A percentile compares a stretch with the other conserved stretches of the same genome.
Evolutionary conservation across 2,329 filamentous ascomycete genomes (phyloP).

Genomic region (Penicillium sp.): DNA sequence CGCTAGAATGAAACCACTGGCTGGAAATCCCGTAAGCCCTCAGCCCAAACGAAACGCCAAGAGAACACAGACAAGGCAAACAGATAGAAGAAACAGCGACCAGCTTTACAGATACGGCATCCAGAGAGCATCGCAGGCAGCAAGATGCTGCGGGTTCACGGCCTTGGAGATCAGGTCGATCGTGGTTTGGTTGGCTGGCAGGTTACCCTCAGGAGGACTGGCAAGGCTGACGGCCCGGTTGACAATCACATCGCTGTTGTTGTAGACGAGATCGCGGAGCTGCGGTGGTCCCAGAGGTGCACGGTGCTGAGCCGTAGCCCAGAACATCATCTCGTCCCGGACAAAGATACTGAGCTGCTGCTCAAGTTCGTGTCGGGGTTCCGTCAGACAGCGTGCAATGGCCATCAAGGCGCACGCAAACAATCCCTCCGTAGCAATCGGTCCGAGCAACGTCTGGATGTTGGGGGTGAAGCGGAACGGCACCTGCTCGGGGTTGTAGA

Average conservation of each 20-base stretch:
- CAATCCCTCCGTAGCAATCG: conserved; percentile 88
- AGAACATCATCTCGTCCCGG: conserved; percentile 94
- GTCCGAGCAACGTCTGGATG: conserved; percentile 89
- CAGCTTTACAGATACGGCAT: conserved; percentile 73
- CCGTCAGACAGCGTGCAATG: conserved; percentile 84
- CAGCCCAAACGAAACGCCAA: too few species aligned
- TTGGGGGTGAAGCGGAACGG: conserved; percentile 97
- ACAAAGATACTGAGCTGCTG: conserved; percentile 92
- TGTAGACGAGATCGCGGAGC: conserved; percentile 68
- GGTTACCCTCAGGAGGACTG: conserved; percentile 62
- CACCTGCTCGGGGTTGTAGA: conserved; percentile 90
- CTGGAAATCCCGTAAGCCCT: too few species aligned
- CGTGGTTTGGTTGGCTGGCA: conserved; percentile 93
- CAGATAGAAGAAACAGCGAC: too few species aligned
- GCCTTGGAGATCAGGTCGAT: conserved; percentile 89
- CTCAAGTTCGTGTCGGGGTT: conserved; percentile 73
- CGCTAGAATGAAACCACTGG: too few species aligned
- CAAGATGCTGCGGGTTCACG: conserved; percentile 81
- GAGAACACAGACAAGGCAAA: too few species aligned
- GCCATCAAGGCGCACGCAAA: conserved; percentile 94
- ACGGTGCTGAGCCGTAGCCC: conserved; percentile 76
- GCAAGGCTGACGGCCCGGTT: conserved; percentile 81
- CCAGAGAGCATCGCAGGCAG: conserved; percentile 84
- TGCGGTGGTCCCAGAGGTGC: conserved; percentile 60
- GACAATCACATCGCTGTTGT: conserved; percentile 83